Evolutionary conservation across 2,329 filamentous ascomycete genomes (phyloP), one percentile per base, ranked within the genome.

Genomic region (Penicillium sp.): DNA sequence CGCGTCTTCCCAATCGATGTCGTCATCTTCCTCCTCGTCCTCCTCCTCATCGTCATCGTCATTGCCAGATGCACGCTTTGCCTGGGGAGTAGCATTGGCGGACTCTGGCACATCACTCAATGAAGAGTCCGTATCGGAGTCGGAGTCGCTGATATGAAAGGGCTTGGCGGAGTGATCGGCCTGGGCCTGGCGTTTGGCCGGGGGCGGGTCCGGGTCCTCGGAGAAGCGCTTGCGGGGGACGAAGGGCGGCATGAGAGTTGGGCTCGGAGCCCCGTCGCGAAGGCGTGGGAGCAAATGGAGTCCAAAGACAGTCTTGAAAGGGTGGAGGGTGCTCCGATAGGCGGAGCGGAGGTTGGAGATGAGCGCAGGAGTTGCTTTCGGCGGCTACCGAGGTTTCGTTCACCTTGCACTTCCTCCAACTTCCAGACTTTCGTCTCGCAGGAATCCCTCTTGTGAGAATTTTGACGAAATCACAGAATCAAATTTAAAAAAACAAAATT

Each of bases 1-100:
- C 9, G 80, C 80, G 64, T 84, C 79, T 65, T 85, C 82, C 81
- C 81, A 84, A 47, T 82, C 79, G 63, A 82, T 77, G 44, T 77
- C 76, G 2, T 85, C 81, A 58, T 83, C 81, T 56, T 86, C 80
- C 12, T 79, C 77, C 0, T 74, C 73, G 0, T 79, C 75, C 0
- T 76, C 76, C 0, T 74, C 73, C 0, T 79, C 75, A 0, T 76
- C 76, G 6, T 75, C 71, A 31, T 66, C 56, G 5, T 67, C 53
- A 0, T 58, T 47, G 21, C 42, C 51, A 2, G 41, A 15, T 28
- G 21, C 36, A 6, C 5, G 38, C 18, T 48, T 42, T 29, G 7
- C 18, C 26, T 45, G 51, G 39, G 47, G 49, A 12, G 34, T 51
- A 43, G 51, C 23, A 63, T 39, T 39, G 36, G 9, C 36, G 18